phyloP scores from a whole-genome alignment of 2,329 filamentous ascomycete genomes.

The Neonectria faginata region DNA sequence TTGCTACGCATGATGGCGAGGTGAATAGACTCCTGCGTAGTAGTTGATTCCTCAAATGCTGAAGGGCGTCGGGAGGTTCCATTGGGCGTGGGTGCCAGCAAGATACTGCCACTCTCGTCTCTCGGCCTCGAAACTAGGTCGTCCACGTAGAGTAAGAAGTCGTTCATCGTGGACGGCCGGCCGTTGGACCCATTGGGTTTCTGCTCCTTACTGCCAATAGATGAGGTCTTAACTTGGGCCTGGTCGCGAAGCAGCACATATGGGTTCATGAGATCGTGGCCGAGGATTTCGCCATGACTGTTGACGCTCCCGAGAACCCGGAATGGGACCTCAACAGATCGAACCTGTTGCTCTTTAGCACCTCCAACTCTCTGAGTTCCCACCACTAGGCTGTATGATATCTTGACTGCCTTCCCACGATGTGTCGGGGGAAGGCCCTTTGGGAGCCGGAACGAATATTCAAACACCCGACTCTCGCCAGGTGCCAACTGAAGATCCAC shows the following conservation, averaged over 20 bases:
- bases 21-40: constrained; percentile 88
- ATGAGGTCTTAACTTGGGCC: constrained; percentile 70
- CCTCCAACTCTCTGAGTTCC: constrained; percentile 89
- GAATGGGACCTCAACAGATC: constrained; percentile 92
- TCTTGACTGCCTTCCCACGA: constrained; percentile 92
- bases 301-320: constrained; percentile 94
- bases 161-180: constrained; percentile 62
- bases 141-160: constrained; percentile 83
- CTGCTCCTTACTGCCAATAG: constrained; percentile 42
- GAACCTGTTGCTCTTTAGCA: constrained; percentile 82
- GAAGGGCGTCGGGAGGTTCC: constrained; percentile 67
- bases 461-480: constrained; percentile 88
- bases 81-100: constrained; percentile 78
- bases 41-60: constrained; percentile 66
- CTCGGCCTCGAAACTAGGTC: constrained; percentile 73
- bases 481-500: constrained; percentile 90
- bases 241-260: constrained; percentile 90
- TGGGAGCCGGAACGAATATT: constrained; percentile 87
- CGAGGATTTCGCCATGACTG: constrained; percentile 85
- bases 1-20: constrained; percentile 89
- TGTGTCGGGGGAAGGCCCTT: constrained; percentile 91
- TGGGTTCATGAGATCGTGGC: constrained; percentile 93
- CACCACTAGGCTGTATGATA: constrained; percentile 89
- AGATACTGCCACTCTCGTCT: constrained; percentile 65
- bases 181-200: constrained; percentile 46